Evolutionary conservation across 2,329 filamentous ascomycete species (phyloP), one percentile per base, ranked within the genome.

Genomic region (Neurospora sp.): DNA sequence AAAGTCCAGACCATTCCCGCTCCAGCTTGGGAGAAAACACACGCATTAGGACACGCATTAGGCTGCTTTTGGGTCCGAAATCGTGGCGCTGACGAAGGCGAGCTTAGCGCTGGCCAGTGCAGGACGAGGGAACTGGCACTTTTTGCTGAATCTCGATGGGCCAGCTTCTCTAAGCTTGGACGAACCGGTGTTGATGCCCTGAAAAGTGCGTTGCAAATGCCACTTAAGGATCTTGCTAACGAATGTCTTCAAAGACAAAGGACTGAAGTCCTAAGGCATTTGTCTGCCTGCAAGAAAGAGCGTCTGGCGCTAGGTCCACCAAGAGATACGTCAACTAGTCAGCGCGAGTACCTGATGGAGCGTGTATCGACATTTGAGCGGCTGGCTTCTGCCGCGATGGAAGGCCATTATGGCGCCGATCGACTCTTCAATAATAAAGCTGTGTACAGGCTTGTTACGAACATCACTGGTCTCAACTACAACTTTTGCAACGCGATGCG

Each of bases 11-110:
- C 79, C 1, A 77, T 83, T 1, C 76, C 82, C 2, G 78, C 85
- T 4, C 80, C 84, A 0, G 78, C 85, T 0, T 58, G 68, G 0
- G 83, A 83, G 0, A 81, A 80, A 9, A n/a, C 40, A 19, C 40
- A 43, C 40, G 75, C 80, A 0, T 76, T 86, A 0, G 84, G 84
- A 19, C 40, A 43, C 40, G 75, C 80, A 0, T 76, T 86, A 0
- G 84, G 84, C 0, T 86, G 85, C 68, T 85, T 79, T 23, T 75
- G 85, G 0, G 81, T 87, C 67, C 81, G 82, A 69, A 86, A 85
- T 38, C 81, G 83, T 0, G 76, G 84, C 13, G 80, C 81, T 0
- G 83, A 84, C 15, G 82, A 85, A 5, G 72, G 66, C 0, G 69
- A 74, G 0, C 79, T 80, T 0, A 77, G 75, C 0, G 69, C 81